Evolutionary conservation across 257 asterid species (phyloP).

Genomic region (Plantago elongata): DNA sequence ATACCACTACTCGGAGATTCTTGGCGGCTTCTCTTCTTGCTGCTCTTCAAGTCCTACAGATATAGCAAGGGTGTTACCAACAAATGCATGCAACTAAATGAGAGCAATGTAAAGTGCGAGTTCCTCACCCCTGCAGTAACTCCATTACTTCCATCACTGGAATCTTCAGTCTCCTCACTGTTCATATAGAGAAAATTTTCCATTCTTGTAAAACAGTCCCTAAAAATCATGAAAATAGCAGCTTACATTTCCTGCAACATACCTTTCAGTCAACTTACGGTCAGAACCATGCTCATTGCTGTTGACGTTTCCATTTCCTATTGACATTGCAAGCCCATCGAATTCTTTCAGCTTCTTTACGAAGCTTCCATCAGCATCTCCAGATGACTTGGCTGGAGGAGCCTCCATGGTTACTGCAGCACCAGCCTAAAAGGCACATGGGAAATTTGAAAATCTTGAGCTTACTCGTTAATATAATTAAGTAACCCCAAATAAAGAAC

Average conservation of each 20-base stretch:
- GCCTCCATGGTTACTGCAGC: slow-evolving; percentile 54
- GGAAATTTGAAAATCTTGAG: slow-evolving; percentile 13
- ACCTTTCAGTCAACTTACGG: slow-evolving; percentile 69
- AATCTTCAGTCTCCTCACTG: slow-evolving; percentile 75
- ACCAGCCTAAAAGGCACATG: slow-evolving; percentile 50
- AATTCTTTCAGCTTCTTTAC: slow-evolving; percentile 70
- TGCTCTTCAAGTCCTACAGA: slow-evolving; percentile 45
- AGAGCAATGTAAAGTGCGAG: slow-evolving; percentile 3
- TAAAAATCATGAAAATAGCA: slow-evolving; percentile 7
- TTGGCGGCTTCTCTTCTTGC: slow-evolving; percentile 65
- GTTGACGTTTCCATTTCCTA: slow-evolving; percentile 59
- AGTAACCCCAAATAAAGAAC: too few species aligned
- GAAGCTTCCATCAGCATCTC: slow-evolving; percentile 52
- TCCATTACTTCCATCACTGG: slow-evolving; percentile 85
- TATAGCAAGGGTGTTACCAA: slow-evolving; percentile 11
- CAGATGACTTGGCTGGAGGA: slow-evolving; percentile 57
- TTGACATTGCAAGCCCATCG: slow-evolving; percentile 81
- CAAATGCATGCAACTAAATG: slow-evolving; percentile 6
- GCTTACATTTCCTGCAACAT: slow-evolving; percentile 16
- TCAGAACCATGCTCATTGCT: slow-evolving; percentile 57
- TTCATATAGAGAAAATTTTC: slow-evolving; percentile 16
- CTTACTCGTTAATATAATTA: too few species aligned
- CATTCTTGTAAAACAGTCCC: slow-evolving; percentile 10
- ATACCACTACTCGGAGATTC: slow-evolving; percentile 61
- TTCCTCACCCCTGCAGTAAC: slow-evolving; percentile 49